These are phyloP conservation scores for Eurotiales sp. DNA, from an alignment of 2,329 filamentous ascomycete species.

Conservation along the genomic window DNA sequence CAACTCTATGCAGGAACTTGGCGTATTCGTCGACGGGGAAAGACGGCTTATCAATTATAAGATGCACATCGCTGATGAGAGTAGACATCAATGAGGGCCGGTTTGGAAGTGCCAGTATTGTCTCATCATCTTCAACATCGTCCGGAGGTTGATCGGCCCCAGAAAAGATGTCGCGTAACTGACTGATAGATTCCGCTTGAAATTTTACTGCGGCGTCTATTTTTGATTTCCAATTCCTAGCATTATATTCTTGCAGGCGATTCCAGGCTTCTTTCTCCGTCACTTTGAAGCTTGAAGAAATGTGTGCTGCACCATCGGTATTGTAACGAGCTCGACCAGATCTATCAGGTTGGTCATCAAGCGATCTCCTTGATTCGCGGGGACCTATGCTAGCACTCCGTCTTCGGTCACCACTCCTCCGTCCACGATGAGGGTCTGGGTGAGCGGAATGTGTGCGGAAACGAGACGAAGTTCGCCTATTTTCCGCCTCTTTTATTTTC, in stretches of 20 bases:
- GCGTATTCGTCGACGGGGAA: constrained; percentile 81
- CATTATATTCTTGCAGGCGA: constrained; percentile 73
- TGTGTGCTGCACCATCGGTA: constrained; percentile 67
- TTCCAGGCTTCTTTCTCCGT: constrained; percentile 72
- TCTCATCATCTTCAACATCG: constrained; percentile 77
- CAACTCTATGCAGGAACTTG: constrained; percentile 78
- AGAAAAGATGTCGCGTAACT: constrained; percentile 76
- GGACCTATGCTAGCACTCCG: constrained; percentile 57
- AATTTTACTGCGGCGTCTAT: constrained; percentile 73
- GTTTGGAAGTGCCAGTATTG: constrained; percentile 78
- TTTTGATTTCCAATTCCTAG: constrained; percentile 85
- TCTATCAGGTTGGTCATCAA: constrained; percentile 23
- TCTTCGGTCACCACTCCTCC: constrained; percentile 34
- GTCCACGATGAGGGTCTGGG: constrained; percentile 40
- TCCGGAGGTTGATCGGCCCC: constrained; percentile 76
- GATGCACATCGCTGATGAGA: constrained; percentile 76
- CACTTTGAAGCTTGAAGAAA: constrained; percentile 69
- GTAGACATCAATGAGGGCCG: constrained; percentile 79
- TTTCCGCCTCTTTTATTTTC: constrained; percentile 68
- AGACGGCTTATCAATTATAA: constrained; percentile 85
- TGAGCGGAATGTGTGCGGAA: constrained; percentile 52
- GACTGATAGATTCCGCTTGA: constrained; percentile 70
- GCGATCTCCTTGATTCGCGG: constrained; percentile 26
- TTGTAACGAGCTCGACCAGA: constrained; percentile 60
- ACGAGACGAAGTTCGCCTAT: constrained; percentile 49